phyloP scores from a whole-genome alignment of 768 basidiomycete species.

The Podaxis sp. region DNA sequence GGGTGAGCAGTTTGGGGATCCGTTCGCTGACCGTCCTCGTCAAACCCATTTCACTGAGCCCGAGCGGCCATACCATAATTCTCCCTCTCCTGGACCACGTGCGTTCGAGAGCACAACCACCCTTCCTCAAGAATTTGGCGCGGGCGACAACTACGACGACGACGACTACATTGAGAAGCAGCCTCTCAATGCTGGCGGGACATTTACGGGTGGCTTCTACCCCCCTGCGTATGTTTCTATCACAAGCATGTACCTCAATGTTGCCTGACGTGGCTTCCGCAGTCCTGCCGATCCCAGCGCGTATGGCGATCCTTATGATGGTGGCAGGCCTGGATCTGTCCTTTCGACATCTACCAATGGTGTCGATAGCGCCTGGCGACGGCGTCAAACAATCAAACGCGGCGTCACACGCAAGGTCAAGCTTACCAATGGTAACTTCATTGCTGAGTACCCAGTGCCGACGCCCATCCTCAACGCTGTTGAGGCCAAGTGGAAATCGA shows the following conservation, averaged over 20 bases:
- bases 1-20: constrained; percentile 51
- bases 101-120: constrained; percentile 61
- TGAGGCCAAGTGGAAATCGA: constrained; percentile 72
- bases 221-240: constrained; percentile 62
- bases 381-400: constrained; percentile 89
- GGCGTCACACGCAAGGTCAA: constrained; percentile 93
- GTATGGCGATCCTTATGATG: constrained; percentile 65
- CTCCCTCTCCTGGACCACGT: constrained; percentile 33
- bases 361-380: constrained; percentile 61
- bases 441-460: constrained; percentile 87
- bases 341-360: constrained; percentile 57
- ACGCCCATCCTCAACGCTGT: constrained; percentile 81
- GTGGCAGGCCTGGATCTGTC: constrained; percentile 48
- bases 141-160: constrained; percentile 42
- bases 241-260: neutral
- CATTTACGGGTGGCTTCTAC: constrained; percentile 64
- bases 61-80: constrained; percentile 39
- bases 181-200: constrained; percentile 63
- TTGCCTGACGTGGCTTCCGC: constrained; percentile 15
- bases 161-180: constrained; percentile 78
- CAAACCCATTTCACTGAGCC: constrained; percentile 64
- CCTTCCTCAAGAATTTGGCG: constrained; percentile 39
- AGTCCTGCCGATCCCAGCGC: constrained; percentile 55
- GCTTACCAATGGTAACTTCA: constrained; percentile 91
- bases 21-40: constrained; percentile 70